Percentiles rank a stretch among this genome's conserved stretches.
phyloP scores from a whole-genome alignment of 257 asterid genomes.

The Capsicum pubescens region DNA sequence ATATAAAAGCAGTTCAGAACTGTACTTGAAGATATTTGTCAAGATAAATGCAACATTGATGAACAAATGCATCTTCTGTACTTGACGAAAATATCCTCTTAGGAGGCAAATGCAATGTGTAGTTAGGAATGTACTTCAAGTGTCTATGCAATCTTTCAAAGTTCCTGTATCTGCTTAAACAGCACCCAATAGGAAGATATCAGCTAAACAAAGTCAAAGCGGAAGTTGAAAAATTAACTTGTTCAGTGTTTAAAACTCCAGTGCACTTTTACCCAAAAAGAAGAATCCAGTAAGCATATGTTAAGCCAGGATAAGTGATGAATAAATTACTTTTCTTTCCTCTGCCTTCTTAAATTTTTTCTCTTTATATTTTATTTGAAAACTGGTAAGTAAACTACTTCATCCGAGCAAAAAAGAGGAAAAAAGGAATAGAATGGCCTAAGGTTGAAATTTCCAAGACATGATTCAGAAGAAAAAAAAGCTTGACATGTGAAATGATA shows the following conservation, averaged over 20 bases:
- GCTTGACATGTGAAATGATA: background rate
- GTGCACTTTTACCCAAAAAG: slow-evolving; percentile 53
- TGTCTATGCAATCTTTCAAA: too few species aligned
- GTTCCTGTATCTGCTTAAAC: too few species aligned
- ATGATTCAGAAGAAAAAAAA: background rate
- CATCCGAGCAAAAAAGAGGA: background rate
- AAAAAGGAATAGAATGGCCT: background rate
- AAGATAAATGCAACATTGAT: slow-evolving; percentile 95
- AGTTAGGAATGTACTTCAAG: too few species aligned
- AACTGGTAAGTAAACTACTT: background rate
- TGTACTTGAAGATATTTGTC: slow-evolving; percentile 92
- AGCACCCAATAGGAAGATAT: too few species aligned
- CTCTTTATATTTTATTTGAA: background rate
- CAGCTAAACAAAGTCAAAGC: too few species aligned
- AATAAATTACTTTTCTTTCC: background rate
- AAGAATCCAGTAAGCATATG: slow-evolving; percentile 34
- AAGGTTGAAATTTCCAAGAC: background rate
- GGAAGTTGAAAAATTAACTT: too few species aligned
- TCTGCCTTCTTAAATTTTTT: background rate
- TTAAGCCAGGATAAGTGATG: slow-evolving; percentile 1
- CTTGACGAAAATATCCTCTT: slow-evolving; percentile 98
- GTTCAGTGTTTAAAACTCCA: slow-evolving; percentile 56
- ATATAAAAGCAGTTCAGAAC: slow-evolving; percentile 32
- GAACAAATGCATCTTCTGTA: slow-evolving; percentile 96
- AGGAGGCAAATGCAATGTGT: background rate